These are phyloP conservation scores for Debaryomyces udenii DNA, from an alignment of 1,139 yeast species.

Conservation along the genomic window DNA sequence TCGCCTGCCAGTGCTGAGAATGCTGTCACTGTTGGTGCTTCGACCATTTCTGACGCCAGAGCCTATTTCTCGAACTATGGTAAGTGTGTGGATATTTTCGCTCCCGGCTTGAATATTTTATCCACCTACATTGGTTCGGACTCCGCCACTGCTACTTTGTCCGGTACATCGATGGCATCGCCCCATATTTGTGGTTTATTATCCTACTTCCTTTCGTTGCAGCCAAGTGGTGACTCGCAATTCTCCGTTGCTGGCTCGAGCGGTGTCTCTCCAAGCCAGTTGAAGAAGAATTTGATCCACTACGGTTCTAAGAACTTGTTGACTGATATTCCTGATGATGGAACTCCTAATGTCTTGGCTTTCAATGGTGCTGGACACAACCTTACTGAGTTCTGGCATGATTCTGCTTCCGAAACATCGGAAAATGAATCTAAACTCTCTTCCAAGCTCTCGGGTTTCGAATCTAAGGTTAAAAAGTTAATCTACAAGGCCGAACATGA, in stretches of 20 bases:
- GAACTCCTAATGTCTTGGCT: conserved; percentile 84
- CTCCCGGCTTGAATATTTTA: conserved; percentile 79
- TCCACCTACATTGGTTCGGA: conserved; percentile 88
- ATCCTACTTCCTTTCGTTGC: conserved; percentile 87
- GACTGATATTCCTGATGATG: conserved; percentile 69
- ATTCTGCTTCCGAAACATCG: conserved; percentile 7
- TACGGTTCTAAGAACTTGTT: conserved; percentile 75
- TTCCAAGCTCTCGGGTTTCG: conserved; percentile 16
- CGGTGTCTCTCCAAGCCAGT: conserved; percentile 77
- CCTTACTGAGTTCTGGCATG: conserved; percentile 70
- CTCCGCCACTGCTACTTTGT: conserved; percentile 88
- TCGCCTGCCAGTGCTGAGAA: conserved; percentile 81
- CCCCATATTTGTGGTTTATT: conserved; percentile 94
- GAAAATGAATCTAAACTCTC: conserved; percentile 8
- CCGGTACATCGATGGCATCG: conserved; percentile 99
- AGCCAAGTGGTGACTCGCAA: conserved; percentile 82
- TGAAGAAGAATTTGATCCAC: conserved; percentile 83
- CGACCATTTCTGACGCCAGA: conserved; percentile 71
- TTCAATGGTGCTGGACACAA: conserved; percentile 93
- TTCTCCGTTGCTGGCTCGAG: conserved; percentile 51
- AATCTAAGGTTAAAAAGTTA: conserved; percentile 24
- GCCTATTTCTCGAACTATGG: conserved; percentile 86
- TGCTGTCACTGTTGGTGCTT: conserved; percentile 83
- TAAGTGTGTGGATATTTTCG: conserved; percentile 81
- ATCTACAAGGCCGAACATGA: conserved; percentile 22